These are phyloP conservation scores for Aspergillus nidulans DNA, from an alignment of 495 filamentous ascomycete species.

Conservation along the genomic window DNA sequence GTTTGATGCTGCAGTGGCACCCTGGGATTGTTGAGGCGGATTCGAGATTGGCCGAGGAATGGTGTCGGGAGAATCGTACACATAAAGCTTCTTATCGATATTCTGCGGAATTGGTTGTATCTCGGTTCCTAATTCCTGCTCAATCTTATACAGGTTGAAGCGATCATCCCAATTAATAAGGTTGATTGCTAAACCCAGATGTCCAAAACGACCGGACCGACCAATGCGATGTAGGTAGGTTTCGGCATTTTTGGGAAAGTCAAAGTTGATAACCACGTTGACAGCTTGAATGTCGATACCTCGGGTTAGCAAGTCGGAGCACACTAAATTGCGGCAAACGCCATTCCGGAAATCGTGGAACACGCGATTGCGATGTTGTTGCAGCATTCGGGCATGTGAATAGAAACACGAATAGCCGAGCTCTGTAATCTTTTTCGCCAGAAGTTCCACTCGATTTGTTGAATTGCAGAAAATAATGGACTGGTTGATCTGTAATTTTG, in stretches of 20 bases:
- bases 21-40: slow-evolving; percentile 28
- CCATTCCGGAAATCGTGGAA: slow-evolving; percentile 99
- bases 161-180: slow-evolving; percentile 99
- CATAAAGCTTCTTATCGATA: slow-evolving; percentile 98
- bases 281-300: slow-evolving; percentile 99
- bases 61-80: slow-evolving; percentile 91
- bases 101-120: slow-evolving; percentile 90
- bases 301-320: slow-evolving; percentile 94
- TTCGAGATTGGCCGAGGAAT: slow-evolving; percentile 77
- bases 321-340: slow-evolving; percentile 95
- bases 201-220: slow-evolving; percentile 93
- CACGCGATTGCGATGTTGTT: slow-evolving; percentile 92
- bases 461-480: slow-evolving; percentile 99
- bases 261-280: slow-evolving; percentile 99
- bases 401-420: slow-evolving; percentile 99
- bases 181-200: slow-evolving; percentile 96
- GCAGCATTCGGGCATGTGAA: slow-evolving; percentile 98
- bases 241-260: slow-evolving; percentile 99
- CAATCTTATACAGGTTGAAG: slow-evolving; percentile 98
- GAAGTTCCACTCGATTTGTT: slow-evolving; percentile 92
- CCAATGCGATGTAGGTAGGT: slow-evolving; percentile 99
- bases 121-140: slow-evolving; percentile 94
- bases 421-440: slow-evolving; percentile 99
- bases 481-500: slow-evolving; percentile 98
- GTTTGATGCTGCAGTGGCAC: slow-evolving; percentile 19